A percentile compares a stretch with the other conserved stretches of the same genome.
Conservation (phyloP, 2,329 filamentous ascomycete genomes). For the Madurella mycetomatis region DNA sequence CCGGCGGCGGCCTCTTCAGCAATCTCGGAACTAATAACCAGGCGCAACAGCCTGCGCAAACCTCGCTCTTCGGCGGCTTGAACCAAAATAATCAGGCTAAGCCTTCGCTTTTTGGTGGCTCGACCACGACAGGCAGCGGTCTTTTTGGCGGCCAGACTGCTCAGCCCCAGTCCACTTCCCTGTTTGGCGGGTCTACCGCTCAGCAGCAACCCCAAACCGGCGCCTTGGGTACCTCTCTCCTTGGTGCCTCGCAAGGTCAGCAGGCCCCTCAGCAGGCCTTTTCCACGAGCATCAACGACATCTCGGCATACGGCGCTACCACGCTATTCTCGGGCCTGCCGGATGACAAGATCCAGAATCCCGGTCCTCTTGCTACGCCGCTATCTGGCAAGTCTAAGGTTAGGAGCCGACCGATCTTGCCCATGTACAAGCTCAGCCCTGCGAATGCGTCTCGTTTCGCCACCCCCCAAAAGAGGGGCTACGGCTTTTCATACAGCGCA, state of each 20-base stretch:
- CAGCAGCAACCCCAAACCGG: constrained; percentile 47
- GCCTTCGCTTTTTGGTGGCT: constrained; percentile 47
- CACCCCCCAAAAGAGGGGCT: constrained; percentile 82
- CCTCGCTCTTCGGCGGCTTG: constrained; percentile 46
- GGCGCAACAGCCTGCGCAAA: constrained; percentile 17
- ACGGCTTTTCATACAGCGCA: constrained; percentile 88
- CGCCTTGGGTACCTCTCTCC: constrained; percentile 50
- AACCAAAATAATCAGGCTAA: constrained; percentile 53
- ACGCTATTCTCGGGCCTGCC: constrained; percentile 76
- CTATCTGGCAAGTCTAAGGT: constrained; percentile 70
- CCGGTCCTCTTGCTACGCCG: constrained; percentile 88
- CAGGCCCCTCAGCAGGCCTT: constrained; percentile 58
- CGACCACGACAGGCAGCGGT: constrained; percentile 40
- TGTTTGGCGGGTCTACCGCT: constrained; percentile 50
- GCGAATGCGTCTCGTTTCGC: constrained; percentile 72
- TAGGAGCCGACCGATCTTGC: constrained; percentile 74
- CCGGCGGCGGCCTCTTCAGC: constrained; percentile 33
- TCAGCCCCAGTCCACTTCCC: constrained; percentile 28
- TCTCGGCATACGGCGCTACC: constrained; percentile 85
- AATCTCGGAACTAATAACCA: constrained; percentile 38
- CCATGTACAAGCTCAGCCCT: constrained; percentile 83
- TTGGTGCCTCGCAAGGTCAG: constrained; percentile 50
- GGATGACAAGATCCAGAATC: constrained; percentile 60
- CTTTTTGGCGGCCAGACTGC: constrained; percentile 20
- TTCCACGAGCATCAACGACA: constrained; percentile 74